Evolutionary conservation across 495 filamentous ascomycete species (phyloP), one percentile per base, ranked within the genome.

Genomic region (Bacidia gigantensis): DNA sequence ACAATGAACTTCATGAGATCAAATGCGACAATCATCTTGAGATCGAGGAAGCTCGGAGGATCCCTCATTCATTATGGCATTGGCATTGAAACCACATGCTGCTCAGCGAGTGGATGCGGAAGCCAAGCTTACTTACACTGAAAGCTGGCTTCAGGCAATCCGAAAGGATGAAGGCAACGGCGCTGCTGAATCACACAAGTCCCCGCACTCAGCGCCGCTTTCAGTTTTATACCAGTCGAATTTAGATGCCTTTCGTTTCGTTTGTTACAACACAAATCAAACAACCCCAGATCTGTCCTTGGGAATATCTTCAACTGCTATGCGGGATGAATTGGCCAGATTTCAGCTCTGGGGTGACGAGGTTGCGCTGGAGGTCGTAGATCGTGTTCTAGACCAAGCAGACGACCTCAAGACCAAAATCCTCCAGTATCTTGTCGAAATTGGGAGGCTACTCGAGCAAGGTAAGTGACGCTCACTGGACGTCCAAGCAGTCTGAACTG

Each of bases 271-370:
- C n/a, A n/a, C n/a, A n/a, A n/a, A n/a, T n/a, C n/a, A n/a, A n/a
- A n/a, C n/a, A n/a, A n/a, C n/a, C n/a, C n/a, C n/a, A n/a, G n/a
- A n/a, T n/a, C n/a, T n/a, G n/a, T n/a, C n/a, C n/a, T n/a, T n/a
- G n/a, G n/a, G n/a, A n/a, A n/a, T n/a, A n/a, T n/a, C n/a, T n/a
- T n/a, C n/a, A 35, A 35, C 29, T 29, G 12, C 11, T 9, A 42
- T 62, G 20, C 51, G 53, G 51, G 44, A 62, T 26, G 56, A 59
- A 20, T 35, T 62, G 1, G 58, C 50, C 0, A 55, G 53, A 9
- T 43, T 66, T 12, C 58, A 56, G 44, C 20, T 67, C 9, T 67
- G 63, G 59, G 60, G 59, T 12, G 57, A 65, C 17, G 49, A 49
- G 0, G 57, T 62, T 38, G 25, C 32, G 3, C 32, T 50, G 2